Percentiles rank a stretch among this genome's conserved stretches.
phyloP scores from a whole-genome alignment of 225 moss, liverwort and hornwort genomes.

The Bryoerythrophyllum caledonicum region DNA sequence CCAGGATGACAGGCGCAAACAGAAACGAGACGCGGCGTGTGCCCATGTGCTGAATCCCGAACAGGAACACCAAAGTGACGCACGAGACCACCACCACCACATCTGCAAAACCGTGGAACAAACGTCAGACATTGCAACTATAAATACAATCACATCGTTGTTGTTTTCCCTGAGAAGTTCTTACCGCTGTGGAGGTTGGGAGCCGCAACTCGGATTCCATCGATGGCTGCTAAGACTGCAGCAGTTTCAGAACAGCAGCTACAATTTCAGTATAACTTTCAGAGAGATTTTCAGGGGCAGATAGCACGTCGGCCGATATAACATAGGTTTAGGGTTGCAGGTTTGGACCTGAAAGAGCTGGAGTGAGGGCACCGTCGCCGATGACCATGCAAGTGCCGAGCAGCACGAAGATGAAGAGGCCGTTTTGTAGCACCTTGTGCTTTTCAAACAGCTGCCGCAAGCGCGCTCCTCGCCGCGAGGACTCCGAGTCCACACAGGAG shows the following conservation, averaged over 20 bases:
- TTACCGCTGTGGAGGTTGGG: conserved; percentile 57
- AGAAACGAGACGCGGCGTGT: conserved; percentile 70
- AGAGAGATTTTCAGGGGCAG: no score
- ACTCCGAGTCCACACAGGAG: conserved; percentile 5
- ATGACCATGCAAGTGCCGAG: conserved; percentile 82
- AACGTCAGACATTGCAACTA: not conserved
- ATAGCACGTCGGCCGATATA: no score
- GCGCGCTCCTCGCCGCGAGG: conserved; percentile 26
- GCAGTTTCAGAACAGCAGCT: not conserved
- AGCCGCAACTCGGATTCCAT: conserved; percentile 77
- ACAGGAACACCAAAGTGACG: conserved; percentile 53
- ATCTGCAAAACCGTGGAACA: conserved; percentile 41
- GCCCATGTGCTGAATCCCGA: conserved; percentile 63
- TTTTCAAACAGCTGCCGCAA: conserved; percentile 65
- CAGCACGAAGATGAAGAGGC: conserved; percentile 62
- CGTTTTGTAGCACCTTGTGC: conserved; percentile 43
- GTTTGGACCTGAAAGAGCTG: conserved; percentile 65
- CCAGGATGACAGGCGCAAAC: conserved; percentile 75
- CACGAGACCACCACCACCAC: conserved; percentile 55
- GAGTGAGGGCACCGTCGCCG: conserved; percentile 80
- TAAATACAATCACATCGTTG: no score
- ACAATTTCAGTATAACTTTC: no score
- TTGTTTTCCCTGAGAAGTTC: conserved; percentile 6
- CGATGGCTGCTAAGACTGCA: conserved; percentile 77
- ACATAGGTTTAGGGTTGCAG: not conserved